Evolutionary conservation across 768 basidiomycete species (phyloP).

Genomic region (Lyophyllum semitale): DNA sequence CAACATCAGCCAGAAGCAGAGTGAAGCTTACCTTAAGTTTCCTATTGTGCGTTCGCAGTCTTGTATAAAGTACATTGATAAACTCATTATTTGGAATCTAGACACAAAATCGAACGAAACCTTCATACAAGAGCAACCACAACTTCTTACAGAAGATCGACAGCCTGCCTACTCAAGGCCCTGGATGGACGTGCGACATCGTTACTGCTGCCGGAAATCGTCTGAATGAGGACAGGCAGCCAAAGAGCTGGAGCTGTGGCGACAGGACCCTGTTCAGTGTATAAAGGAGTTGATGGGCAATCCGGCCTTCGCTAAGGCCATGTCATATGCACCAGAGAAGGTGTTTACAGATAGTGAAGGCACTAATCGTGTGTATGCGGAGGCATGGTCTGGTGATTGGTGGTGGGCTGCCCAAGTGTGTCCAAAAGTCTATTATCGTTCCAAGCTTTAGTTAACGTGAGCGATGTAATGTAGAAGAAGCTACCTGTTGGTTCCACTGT

Average conservation of each 20-base stretch:
- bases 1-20: slow-evolving; percentile 25
- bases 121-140: slow-evolving; percentile 7
- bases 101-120: slow-evolving; percentile 5
- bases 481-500: slow-evolving; percentile 27
- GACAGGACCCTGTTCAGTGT: slow-evolving; percentile 21
- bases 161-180: slow-evolving; percentile 8
- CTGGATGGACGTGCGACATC: slow-evolving; percentile 14
- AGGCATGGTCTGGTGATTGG: slow-evolving; percentile 26
- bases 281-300: slow-evolving; percentile 29
- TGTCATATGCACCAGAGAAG: slow-evolving; percentile 26
- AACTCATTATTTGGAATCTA: neutral
- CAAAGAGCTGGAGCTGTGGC: slow-evolving; percentile 27
- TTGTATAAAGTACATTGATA: too few species aligned
- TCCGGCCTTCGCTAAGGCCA: slow-evolving; percentile 24
- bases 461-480: slow-evolving; percentile 6
- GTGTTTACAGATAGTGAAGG: slow-evolving; percentile 23
- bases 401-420: slow-evolving; percentile 28
- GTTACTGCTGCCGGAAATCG: slow-evolving; percentile 11
- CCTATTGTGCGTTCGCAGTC: slow-evolving; percentile 19
- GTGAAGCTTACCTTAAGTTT: slow-evolving; percentile 30
- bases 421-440: neutral
- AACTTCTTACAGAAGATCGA: slow-evolving; percentile 18
- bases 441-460: neutral
- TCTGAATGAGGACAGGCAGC: slow-evolving; percentile 1
- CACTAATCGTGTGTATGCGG: slow-evolving; percentile 12